Evolutionary conservation across 305 asterid species (phyloP).

Genomic region (Solanum hybrid): DNA sequence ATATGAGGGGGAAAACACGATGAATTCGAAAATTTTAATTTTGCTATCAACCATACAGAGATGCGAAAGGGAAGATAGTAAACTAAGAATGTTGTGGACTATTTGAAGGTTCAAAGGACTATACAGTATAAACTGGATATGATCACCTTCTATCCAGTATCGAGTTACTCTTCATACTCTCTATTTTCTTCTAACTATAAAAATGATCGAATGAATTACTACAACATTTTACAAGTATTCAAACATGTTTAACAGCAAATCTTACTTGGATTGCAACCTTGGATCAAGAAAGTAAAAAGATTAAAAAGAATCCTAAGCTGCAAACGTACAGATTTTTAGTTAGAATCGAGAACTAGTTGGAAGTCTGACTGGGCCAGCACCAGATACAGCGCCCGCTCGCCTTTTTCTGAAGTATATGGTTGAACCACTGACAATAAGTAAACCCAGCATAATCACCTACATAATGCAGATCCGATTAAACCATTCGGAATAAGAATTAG

Average conservation of each 20-base stretch:
- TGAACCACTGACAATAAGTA: conserved; percentile 70
- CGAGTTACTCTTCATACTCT: too few species aligned
- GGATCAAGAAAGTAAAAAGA: neutral
- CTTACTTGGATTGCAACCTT: neutral
- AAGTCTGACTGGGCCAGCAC: conserved; percentile 44
- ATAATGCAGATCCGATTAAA: neutral
- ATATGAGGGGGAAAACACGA: too few species aligned
- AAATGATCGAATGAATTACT: too few species aligned
- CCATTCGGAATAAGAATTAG: too few species aligned
- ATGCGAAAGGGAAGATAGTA: too few species aligned
- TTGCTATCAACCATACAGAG: too few species aligned
- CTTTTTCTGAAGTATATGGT: conserved; percentile 56
- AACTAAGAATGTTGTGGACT: too few species aligned
- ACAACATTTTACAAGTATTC: neutral
- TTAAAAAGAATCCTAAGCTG: neutral
- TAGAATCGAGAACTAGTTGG: conserved; percentile 64
- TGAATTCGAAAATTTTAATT: too few species aligned
- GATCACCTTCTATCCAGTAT: too few species aligned
- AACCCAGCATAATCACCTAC: conserved; percentile 58
- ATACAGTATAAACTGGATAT: too few species aligned
- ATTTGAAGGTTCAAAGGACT: too few species aligned
- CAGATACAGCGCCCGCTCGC: conserved; percentile 20
- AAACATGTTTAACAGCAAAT: neutral
- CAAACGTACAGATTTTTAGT: neutral
- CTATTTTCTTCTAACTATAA: too few species aligned